Conservation (phyloP, 1,284 basidiomycete species). For the Spongiforma sp. region DNA sequence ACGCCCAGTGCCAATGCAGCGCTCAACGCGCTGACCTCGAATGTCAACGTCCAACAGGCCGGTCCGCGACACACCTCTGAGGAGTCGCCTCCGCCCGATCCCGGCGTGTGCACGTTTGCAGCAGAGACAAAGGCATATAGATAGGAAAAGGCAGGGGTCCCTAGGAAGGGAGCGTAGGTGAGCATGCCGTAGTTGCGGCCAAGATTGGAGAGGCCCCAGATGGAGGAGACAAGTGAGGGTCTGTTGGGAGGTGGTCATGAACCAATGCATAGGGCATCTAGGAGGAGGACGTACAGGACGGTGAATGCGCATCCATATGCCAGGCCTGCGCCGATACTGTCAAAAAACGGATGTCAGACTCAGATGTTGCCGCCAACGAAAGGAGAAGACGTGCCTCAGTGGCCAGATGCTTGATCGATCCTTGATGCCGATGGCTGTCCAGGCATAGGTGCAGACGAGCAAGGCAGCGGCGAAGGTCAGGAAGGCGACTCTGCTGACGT, state of each 20-base stretch:
- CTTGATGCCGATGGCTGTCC: conserved; percentile 54
- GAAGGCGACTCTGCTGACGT: conserved; percentile 65
- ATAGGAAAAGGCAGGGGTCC: conserved; percentile 76
- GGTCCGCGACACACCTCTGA: conserved; percentile 62
- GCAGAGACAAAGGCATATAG: conserved; percentile 72
- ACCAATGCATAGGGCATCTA: no score
- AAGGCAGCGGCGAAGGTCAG: conserved; percentile 53
- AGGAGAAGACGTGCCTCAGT: conserved; percentile 53
- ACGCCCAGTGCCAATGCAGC: conserved; percentile 49
- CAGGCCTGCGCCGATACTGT: conserved; percentile 61
- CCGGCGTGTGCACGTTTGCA: conserved; percentile 45
- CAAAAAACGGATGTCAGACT: not conserved
- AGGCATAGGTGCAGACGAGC: conserved; percentile 56
- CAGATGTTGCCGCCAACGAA: conserved; percentile 7
- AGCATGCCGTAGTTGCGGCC: conserved; percentile 78
- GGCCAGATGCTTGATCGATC: conserved; percentile 60
- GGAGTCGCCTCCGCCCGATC: conserved; percentile 35
- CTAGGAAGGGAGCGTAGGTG: conserved; percentile 74
- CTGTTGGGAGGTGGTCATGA: conserved; percentile 38
- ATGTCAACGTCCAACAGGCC: conserved; percentile 69
- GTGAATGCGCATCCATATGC: conserved; percentile 74
- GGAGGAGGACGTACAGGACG: conserved; percentile 55
- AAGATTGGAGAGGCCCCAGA: conserved; percentile 71
- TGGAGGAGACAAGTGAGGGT: conserved; percentile 68
- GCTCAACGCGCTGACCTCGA: conserved; percentile 53